Conservation (phyloP, 371 early-diverging fungal genomes). For the Entomophthora muscae region DNA sequence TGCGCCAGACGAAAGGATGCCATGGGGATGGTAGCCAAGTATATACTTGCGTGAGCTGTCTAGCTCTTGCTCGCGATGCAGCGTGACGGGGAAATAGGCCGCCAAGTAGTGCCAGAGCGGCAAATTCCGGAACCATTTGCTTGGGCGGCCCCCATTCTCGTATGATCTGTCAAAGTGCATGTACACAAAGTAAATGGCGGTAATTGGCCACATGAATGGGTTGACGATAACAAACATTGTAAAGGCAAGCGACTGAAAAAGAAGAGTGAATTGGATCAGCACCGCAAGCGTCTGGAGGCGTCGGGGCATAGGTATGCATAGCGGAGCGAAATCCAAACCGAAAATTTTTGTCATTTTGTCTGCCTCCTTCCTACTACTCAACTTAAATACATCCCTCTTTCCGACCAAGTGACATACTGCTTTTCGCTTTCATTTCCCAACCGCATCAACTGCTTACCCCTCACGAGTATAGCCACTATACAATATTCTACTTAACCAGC, state of each 20-base stretch:
- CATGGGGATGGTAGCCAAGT: constrained; percentile 66
- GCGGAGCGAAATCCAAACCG: constrained; percentile 36
- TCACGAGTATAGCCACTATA: too few species aligned
- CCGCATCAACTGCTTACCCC: too few species aligned
- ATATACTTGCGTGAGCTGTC: constrained; percentile 56
- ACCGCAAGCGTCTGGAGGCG: constrained; percentile 52
- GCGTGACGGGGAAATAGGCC: constrained; percentile 10
- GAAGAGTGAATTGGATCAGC: constrained; percentile 30
- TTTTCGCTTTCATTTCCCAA: too few species aligned
- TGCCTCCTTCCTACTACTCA: too few species aligned
- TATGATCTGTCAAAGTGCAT: constrained; percentile 35
- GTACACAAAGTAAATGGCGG: constrained; percentile 42
- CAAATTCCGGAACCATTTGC: neutral
- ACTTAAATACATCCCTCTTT: too few species aligned
- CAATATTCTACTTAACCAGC: too few species aligned
- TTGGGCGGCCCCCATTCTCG: constrained; percentile 16
- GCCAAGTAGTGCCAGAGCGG: constrained; percentile 9
- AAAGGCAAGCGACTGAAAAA: constrained; percentile 30
- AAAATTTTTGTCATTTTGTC: too few species aligned
- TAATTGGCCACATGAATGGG: constrained; percentile 40
- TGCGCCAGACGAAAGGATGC: constrained; percentile 68
- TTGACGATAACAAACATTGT: constrained; percentile 24
- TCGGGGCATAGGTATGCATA: constrained; percentile 46
- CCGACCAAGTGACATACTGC: too few species aligned
- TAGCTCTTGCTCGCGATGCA: constrained; percentile 29